A percentile compares a stretch with the other conserved stretches of the same genome.
Conservation (phyloP, 2,329 filamentous ascomycete species). For the Hymenoscyphus scutula region DNA sequence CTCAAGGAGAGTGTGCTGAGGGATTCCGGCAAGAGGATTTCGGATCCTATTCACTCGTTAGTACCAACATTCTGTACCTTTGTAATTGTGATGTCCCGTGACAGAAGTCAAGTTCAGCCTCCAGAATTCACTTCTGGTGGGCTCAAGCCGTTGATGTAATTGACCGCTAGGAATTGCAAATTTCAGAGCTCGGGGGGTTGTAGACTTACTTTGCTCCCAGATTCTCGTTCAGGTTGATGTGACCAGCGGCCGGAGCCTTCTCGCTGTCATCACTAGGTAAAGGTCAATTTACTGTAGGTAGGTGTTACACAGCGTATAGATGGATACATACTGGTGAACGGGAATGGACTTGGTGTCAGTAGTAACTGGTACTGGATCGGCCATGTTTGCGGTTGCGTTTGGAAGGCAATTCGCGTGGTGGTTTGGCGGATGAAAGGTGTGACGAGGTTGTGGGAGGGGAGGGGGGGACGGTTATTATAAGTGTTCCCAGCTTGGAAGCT, state of each 20-base stretch:
- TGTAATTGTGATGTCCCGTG: background rate
- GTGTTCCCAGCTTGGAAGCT: background rate
- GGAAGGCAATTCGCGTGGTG: background rate
- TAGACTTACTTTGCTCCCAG: slow-evolving; percentile 24
- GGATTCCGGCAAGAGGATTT: slow-evolving; percentile 56
- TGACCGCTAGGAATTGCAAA: background rate
- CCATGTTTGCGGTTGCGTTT: slow-evolving; percentile 2
- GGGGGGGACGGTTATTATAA: background rate
- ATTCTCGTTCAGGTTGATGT: slow-evolving; percentile 28
- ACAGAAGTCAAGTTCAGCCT: background rate
- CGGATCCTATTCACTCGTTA: slow-evolving; percentile 42
- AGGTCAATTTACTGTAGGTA: background rate
- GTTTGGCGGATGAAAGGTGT: background rate
- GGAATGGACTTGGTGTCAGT: background rate
- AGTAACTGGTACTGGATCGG: background rate
- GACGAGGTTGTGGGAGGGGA: background rate
- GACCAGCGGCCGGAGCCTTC: slow-evolving; percentile 5
- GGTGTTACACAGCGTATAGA: background rate
- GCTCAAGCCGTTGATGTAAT: background rate
- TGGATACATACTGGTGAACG: background rate
- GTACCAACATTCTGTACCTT: background rate
- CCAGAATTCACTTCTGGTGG: background rate
- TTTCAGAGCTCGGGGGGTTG: background rate
- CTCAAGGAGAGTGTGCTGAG: slow-evolving; percentile 47
- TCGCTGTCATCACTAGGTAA: slow-evolving; percentile 2